phyloP scores from a whole-genome alignment of 768 basidiomycete genomes.

The Rubroboletus pulcherrimus region DNA sequence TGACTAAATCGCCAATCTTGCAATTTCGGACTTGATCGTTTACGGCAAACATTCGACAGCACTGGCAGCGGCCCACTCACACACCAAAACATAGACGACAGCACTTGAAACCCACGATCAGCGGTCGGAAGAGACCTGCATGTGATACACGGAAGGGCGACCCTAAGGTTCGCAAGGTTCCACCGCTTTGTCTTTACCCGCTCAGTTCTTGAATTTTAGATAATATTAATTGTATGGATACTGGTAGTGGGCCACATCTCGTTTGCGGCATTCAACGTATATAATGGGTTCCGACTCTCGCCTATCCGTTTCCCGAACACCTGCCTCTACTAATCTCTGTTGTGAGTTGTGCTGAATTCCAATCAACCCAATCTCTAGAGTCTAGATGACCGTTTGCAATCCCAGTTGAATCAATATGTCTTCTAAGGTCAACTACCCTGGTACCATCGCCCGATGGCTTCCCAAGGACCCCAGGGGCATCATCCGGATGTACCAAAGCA shows the following conservation, averaged over 20 bases:
- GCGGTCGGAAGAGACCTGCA: not conserved
- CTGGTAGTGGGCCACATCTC: no score
- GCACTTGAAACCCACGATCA: not conserved
- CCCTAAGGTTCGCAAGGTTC: not conserved
- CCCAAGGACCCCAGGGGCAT: constrained; percentile 6
- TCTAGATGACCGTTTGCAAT: not conserved
- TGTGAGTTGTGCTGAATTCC: constrained; percentile 3
- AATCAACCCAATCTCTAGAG: not conserved
- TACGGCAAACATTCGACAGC: not conserved
- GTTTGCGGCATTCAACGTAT: not conserved
- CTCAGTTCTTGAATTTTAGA: not conserved
- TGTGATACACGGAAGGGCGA: not conserved
- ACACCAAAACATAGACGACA: not conserved
- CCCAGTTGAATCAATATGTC: constrained; percentile 13
- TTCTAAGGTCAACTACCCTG: constrained; percentile 13
- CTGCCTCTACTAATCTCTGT: not conserved
- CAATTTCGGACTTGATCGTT: not conserved
- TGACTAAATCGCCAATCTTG: not conserved
- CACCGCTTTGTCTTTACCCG: not conserved
- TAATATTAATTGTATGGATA: not conserved
- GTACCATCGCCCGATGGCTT: constrained; percentile 21
- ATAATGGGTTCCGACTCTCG: not conserved
- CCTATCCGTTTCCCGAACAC: not conserved
- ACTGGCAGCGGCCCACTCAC: no score
- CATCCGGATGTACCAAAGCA: constrained; percentile 6